Conservation (phyloP, 106 monocot species). For the Phalaenopsis equestris region DNA sequence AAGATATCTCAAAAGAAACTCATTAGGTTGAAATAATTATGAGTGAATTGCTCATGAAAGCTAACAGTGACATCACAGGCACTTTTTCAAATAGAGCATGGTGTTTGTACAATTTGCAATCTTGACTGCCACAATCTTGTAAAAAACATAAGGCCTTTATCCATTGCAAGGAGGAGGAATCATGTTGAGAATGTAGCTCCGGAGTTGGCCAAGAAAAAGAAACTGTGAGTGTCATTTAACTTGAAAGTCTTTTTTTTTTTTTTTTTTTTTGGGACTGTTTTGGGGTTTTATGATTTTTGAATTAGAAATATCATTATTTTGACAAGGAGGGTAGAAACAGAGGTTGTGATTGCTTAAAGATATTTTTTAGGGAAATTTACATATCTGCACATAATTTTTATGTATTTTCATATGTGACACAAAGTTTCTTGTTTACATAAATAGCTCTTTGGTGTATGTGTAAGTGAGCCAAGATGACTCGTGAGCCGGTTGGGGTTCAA, state of each 20-base stretch:
- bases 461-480: too few species aligned
- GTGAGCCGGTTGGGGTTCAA: too few species aligned
- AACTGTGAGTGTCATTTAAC: constrained; percentile 43
- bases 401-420: too few species aligned
- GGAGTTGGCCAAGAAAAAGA: constrained; percentile 53
- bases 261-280: neutral
- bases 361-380: neutral
- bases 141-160: constrained; percentile 48
- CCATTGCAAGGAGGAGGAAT: constrained; percentile 31
- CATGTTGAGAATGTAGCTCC: constrained; percentile 70
- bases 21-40: neutral
- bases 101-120: constrained; percentile 66
- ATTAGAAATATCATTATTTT: neutral
- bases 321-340: neutral
- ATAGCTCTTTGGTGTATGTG: too few species aligned
- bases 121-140: constrained; percentile 85
- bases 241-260: neutral
- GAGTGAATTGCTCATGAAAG: neutral
- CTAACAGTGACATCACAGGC: constrained; percentile 29
- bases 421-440: too few species aligned
- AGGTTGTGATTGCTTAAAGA: neutral
- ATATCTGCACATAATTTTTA: too few species aligned
- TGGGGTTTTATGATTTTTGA: neutral
- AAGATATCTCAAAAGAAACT: neutral
- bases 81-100: constrained; percentile 90